A percentile compares a stretch with the other conserved stretches of the same genome.
phyloP scores from a whole-genome alignment of 2,329 filamentous ascomycete species.

The Trichoderma atroviride region DNA sequence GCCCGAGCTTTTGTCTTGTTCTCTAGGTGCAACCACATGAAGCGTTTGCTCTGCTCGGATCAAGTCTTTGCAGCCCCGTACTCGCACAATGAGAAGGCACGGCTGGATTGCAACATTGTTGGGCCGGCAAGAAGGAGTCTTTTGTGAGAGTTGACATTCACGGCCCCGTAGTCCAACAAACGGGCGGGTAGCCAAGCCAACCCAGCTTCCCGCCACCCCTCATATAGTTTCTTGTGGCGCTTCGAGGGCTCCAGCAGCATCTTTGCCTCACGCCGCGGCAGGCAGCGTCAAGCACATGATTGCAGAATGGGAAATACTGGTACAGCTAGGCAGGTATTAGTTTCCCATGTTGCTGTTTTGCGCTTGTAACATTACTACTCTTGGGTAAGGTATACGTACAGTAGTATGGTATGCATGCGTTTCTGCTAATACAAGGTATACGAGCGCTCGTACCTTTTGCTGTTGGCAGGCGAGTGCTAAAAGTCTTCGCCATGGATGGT shows the following conservation, averaged over 20 bases:
- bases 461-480: not conserved
- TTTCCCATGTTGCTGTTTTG: not conserved
- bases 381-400: too few species aligned
- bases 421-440: not conserved
- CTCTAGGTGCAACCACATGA: not conserved
- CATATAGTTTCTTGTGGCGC: conserved; percentile 2
- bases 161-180: not conserved
- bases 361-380: not conserved
- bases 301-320: not conserved
- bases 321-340: not conserved
- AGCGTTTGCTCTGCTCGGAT: not conserved
- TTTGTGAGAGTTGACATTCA: not conserved
- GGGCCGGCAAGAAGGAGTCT: not conserved
- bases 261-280: not conserved
- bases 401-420: not conserved
- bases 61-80: not conserved
- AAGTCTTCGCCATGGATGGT: not conserved
- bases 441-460: not conserved
- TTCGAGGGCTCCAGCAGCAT: not conserved
- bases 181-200: not conserved
- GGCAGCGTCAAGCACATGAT: not conserved
- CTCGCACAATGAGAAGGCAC: not conserved
- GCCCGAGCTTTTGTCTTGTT: not conserved
- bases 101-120: not conserved
- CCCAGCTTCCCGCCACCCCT: conserved; percentile 4